phyloP scores from a whole-genome alignment of 192 early-diverging fungal species.

The Kappamyces sp. region DNA sequence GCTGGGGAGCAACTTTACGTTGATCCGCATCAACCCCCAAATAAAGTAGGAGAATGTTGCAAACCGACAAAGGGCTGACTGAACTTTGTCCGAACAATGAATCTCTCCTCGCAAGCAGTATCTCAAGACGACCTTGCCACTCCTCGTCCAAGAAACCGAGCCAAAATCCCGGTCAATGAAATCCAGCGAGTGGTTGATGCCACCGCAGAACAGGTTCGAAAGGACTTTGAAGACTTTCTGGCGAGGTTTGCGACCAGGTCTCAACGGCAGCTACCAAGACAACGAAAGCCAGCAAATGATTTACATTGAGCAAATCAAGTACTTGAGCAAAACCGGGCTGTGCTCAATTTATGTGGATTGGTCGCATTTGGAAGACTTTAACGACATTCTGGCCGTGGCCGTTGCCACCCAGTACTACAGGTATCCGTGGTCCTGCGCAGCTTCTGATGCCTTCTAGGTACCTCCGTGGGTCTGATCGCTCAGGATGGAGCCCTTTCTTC shows the following conservation, averaged over 20 bases:
- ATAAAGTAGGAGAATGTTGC: too few relatives aligned
- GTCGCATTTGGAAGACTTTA: constrained; percentile 47
- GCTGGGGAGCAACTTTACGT: too few relatives aligned
- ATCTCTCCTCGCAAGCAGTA: too few relatives aligned
- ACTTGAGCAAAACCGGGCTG: constrained; percentile 49
- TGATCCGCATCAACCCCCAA: too few relatives aligned
- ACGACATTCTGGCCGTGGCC: constrained; percentile 57
- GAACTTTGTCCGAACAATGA: too few relatives aligned
- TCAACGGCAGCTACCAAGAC: constrained; percentile 14
- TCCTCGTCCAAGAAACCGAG: neutral
- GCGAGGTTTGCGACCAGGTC: constrained; percentile 35
- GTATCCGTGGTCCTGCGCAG: constrained; percentile 21
- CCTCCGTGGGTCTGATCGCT: neutral
- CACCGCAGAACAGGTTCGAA: constrained; percentile 58
- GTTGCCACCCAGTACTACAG: constrained; percentile 68
- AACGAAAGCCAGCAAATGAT: constrained; percentile 31
- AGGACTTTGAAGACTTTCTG: constrained; percentile 68
- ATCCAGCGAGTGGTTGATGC: constrained; percentile 61
- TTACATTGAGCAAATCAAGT: constrained; percentile 64
- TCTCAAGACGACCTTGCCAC: too few relatives aligned
- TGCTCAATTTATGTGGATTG: constrained; percentile 74
- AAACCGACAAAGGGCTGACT: too few relatives aligned
- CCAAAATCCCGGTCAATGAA: constrained; percentile 21
- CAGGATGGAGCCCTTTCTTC: constrained; percentile 77
- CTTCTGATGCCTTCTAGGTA: too few relatives aligned